Base-by-base conservation (phyloP, 2,329 filamentous ascomycete species). In the Trichoderma atroviride region DNA sequence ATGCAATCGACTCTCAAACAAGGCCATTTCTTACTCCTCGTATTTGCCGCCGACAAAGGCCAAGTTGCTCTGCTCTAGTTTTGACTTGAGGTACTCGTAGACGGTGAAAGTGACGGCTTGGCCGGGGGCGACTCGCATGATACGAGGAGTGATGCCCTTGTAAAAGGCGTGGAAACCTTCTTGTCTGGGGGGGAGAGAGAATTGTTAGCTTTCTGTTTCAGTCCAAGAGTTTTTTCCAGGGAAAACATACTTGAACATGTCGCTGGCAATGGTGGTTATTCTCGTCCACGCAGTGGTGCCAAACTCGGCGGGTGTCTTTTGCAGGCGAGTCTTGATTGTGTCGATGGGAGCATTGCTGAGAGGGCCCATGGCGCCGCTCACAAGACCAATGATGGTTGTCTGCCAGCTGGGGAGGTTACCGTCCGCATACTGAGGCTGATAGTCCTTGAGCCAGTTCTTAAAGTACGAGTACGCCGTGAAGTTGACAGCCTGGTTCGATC, bases 391-490 rank as follows among this genome's bases (percentile, higher is more conserved):
- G 7, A 95, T 62, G 6, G 93, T 94, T 2, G 96, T 99, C 83
- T 98, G 94, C 82, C 91, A 98, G 65, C 89, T 88, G 2, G 96
- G 95, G 53, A 99, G 84, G 74, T 89, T 89, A 19, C 79, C 79
- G 72, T 87, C 82, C 65, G 84, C 84, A 71, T 89, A 91, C 74
- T 92, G 84, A 9, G 91, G 91, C 81, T 97, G 94, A 77, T 84
- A 88, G 61, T 85, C 82, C 78, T 93, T 90, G 64, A 98, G 85
- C 64, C 85, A 84, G 71, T 91, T 88, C 84, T 97, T 97, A 82
- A 99, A 91, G 81, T 98, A 93, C 0, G 92, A 92, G 84, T 99
- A 99, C 13, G 96, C 95, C 16, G 95, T 98, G 85, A 99, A 99
- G 85, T 99, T 99, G 81, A 95, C 94, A 58, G 96, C 96, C 85